Evolutionary conservation across 1,284 basidiomycete genomes (phyloP), one percentile per base, ranked within the genome.

Genomic region (Ustilago trichophora): DNA sequence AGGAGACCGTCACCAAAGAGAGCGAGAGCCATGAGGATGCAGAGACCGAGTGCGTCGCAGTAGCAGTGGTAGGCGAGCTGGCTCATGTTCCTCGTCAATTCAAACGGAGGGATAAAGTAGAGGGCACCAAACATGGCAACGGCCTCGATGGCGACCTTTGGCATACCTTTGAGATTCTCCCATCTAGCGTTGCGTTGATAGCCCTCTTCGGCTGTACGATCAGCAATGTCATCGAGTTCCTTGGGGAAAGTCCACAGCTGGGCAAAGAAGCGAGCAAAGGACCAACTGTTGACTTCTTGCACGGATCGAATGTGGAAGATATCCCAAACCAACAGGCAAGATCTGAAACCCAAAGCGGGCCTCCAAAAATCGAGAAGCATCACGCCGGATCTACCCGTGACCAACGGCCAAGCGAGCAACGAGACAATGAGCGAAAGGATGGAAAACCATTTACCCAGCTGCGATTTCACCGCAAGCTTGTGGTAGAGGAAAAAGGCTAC

Each of bases 241-340:
- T 65, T 67, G 40, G 79, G 78, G 58, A 81, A 78, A 4, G 77
- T 75, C 73, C 75, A 80, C 21, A 81, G 73, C 38, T 80, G 75
- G n/a, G 72, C 71, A 48, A 78, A 74, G 64, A 77, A 74, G 42
- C 63, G 49, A 13, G 56, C 51, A 43, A 66, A 57, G 21, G 45
- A 52, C 79, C 79, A 81, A 2, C 33, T 37, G 13, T 73, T 35
- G 27, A 81, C 77, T 42, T 81, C 78, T 15, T 73, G 49, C 18
- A 47, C 22, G 24, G 69, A 44, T 21, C 79, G 75, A 42, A 80
- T 77, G 34, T 62, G 56, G 55, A 78, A 78, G 32, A 81, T 73
- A 51, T 81, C 79, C 77, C 77, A 81, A 18, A 75, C 65, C 32
- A 80, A 65, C 40, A 79, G 53, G 34, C 67, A 57, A 3, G 75